Conservation (phyloP, 257 asterid species). For the Capsicum pubescens region DNA sequence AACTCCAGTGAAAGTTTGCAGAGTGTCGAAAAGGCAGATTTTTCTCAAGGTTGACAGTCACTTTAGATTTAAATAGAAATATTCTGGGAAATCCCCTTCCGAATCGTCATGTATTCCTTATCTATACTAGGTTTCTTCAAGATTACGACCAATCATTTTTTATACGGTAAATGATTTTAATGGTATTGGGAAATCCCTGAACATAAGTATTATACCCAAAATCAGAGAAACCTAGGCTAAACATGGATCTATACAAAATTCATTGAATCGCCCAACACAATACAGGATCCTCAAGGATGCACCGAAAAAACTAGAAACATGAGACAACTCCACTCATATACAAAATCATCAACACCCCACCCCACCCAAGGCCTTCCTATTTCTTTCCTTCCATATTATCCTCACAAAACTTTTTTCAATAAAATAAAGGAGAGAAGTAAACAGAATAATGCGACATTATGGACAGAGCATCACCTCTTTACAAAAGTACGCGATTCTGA, state of each 20-base stretch:
- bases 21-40: not conserved
- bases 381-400: not conserved
- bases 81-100: not conserved
- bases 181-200: not conserved
- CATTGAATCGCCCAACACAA: not conserved
- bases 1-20: not conserved
- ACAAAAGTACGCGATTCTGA: slow-evolving; percentile 21
- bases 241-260: slow-evolving; percentile 1
- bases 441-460: not conserved
- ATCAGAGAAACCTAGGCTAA: not conserved
- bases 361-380: not conserved
- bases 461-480: not conserved
- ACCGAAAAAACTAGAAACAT: slow-evolving; percentile 11
- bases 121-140: not conserved
- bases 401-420: no score
- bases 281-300: not conserved
- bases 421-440: not conserved
- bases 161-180: not conserved
- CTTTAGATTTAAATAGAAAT: slow-evolving; percentile 17
- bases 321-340: not conserved
- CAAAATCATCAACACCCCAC: not conserved
- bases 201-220: not conserved
- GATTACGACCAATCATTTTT: not conserved
- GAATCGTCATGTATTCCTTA: not conserved
- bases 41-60: not conserved